Evolutionary conservation across 176 grass and related monocot genomes (phyloP), one percentile per base, ranked within the genome.

Genomic region (Rhynchospora tenuis): DNA sequence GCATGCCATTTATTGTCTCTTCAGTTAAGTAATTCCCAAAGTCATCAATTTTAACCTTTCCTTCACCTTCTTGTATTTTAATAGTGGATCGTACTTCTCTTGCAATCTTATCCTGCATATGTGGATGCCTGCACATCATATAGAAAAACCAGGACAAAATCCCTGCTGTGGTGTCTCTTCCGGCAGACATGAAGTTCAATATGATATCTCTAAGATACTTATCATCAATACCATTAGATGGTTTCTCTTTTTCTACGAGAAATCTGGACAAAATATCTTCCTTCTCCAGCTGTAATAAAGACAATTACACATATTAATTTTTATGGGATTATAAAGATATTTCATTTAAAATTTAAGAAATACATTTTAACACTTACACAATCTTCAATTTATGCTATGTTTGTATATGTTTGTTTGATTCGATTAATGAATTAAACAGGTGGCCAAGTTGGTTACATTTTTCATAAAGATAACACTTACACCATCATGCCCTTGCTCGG

Each of bases 251-350:
- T 84, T 96, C 90, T 8, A 88, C 7, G 6, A 97, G 69, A 79
- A 97, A 96, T 20, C 91, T 88, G 0, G 91, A 97, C 51, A 97
- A n/a, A 4, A 97, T 93, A 60, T 93, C 94, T 86, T 89, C 89
- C 48, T 91, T 93, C 62, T 86, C 86, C 48, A 83, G 28, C 87
- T 91, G 63, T 38, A 33, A 86, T 16, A 51, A 69, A 51, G 57
- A 83, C 17, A 38, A 38, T 8, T 14, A 0, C 28, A 19, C 16
- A 7, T 38, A 42, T 68, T 26, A 38, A 67, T 2, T 67, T 67
- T 17, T 67, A 17, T 1, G 8, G 0, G 1, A 67, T 38, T 42
- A 20, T 20, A 19, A 67, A 42, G 5, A 33, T 33, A 50, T n/a
- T 38, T 33, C 31, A 33, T 33, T 1, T 33, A 33, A 33, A 33